A percentile compares a stretch with the other conserved stretches of the same genome.
Evolutionary conservation across 345 rosid species (phyloP).

Genomic region (Linum usitatissimum): DNA sequence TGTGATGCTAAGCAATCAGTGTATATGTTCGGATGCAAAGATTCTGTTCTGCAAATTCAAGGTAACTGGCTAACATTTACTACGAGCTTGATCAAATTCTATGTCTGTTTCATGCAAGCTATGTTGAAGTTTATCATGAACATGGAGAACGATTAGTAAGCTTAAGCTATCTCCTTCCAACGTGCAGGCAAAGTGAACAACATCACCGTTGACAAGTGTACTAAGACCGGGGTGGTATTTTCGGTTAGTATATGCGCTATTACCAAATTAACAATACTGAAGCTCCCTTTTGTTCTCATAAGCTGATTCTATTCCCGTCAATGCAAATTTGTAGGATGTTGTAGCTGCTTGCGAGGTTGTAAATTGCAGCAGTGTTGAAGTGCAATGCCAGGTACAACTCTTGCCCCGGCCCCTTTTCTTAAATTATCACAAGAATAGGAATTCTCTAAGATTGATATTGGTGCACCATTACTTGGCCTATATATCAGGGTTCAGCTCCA

Average conservation of each 20-base stretch:
- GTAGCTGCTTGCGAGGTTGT: slow-evolving; percentile 99
- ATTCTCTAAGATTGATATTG: background rate
- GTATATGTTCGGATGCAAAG: slow-evolving; percentile 89
- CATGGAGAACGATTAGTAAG: background rate
- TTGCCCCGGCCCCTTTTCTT: background rate
- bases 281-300: background rate
- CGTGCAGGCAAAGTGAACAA: slow-evolving; percentile 92
- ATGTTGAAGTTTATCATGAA: too few species aligned
- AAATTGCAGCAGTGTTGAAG: slow-evolving; percentile 85
- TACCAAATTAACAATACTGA: background rate
- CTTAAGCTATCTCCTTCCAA: slow-evolving; percentile 8
- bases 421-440: background rate
- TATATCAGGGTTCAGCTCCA: slow-evolving; percentile 81
- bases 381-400: slow-evolving; percentile 83
- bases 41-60: slow-evolving; percentile 86
- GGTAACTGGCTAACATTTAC: slow-evolving; percentile 28
- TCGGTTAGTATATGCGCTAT: slow-evolving; percentile 37
- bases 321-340: slow-evolving; percentile 53
- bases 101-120: too few species aligned
- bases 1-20: slow-evolving; percentile 93
- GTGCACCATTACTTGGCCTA: slow-evolving; percentile 12
- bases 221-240: slow-evolving; percentile 86
- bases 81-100: too few species aligned
- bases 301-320: slow-evolving; percentile 14
- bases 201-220: slow-evolving; percentile 90